Evolutionary conservation across 2,329 filamentous ascomycete species (phyloP).

Genomic region (Polytolypa hystricis): DNA sequence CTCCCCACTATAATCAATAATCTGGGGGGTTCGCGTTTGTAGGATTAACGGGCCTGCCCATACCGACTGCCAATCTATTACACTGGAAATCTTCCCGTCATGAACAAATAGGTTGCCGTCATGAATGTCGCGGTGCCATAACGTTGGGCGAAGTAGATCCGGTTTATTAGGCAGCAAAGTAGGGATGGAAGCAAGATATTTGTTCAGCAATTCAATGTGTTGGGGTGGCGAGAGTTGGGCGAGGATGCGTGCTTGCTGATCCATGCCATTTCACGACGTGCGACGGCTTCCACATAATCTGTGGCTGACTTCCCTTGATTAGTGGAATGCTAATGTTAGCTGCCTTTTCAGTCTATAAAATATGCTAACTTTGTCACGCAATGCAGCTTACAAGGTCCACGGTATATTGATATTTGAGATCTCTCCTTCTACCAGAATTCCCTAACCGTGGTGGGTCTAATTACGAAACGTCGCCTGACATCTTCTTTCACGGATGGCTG

Average conservation of each 20-base stretch:
- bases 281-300: constrained; percentile 24
- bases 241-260: constrained; percentile 20
- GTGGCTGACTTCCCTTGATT: constrained; percentile 22
- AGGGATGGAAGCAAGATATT: constrained; percentile 21
- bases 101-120: constrained; percentile 30
- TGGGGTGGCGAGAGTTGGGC: constrained; percentile 19
- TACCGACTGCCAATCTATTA: constrained; percentile 35
- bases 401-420: constrained; percentile 23
- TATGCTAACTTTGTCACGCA: not conserved
- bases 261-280: constrained; percentile 25
- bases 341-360: not conserved
- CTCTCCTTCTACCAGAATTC: constrained; percentile 23
- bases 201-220: constrained; percentile 25
- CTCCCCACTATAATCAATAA: constrained; percentile 19
- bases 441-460: constrained; percentile 24
- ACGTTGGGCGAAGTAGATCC: constrained; percentile 16
- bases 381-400: constrained; percentile 29
- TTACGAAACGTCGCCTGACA: constrained; percentile 23
- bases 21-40: constrained; percentile 12
- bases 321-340: not conserved
- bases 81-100: constrained; percentile 22
- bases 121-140: constrained; percentile 33
- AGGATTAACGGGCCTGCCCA: constrained; percentile 21
- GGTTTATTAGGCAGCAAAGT: constrained; percentile 20
- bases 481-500: constrained; percentile 18